Evolutionary conservation across 371 early-diverging fungal genomes (phyloP).

Genomic region (Gilbertella persicaria): DNA sequence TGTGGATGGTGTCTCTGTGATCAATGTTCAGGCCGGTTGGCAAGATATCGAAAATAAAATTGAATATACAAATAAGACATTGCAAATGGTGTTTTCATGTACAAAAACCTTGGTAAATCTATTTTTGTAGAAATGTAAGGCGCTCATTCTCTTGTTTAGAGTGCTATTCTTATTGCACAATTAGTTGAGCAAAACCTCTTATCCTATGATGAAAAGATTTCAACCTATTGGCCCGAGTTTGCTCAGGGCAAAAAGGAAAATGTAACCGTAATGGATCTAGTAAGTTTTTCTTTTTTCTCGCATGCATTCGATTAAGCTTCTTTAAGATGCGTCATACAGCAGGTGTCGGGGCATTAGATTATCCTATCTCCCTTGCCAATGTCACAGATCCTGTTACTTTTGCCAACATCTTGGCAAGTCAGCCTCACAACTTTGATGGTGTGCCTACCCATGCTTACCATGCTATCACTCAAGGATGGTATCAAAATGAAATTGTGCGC

Average conservation of each 20-base stretch:
- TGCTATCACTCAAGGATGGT: slow-evolving; percentile 71
- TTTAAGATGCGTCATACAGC: slow-evolving; percentile 61
- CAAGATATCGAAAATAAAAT: slow-evolving; percentile 42
- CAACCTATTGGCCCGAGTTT: slow-evolving; percentile 80
- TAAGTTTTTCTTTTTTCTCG: slow-evolving; percentile 6
- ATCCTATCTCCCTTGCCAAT: slow-evolving; percentile 34
- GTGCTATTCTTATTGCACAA: slow-evolving; percentile 58
- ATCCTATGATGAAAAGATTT: slow-evolving; percentile 53
- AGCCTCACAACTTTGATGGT: slow-evolving; percentile 68
- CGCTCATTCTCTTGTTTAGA: slow-evolving; percentile 16
- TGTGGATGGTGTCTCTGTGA: slow-evolving; percentile 58
- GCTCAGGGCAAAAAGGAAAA: slow-evolving; percentile 72
- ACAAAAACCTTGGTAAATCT: slow-evolving; percentile 59
- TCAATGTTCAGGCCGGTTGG: slow-evolving; percentile 71
- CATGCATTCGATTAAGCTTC: not conserved
- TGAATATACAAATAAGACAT: slow-evolving; percentile 52
- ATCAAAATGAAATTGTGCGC: slow-evolving; percentile 68
- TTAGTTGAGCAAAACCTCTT: slow-evolving; percentile 63
- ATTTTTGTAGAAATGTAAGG: no score
- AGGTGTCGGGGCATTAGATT: slow-evolving; percentile 62
- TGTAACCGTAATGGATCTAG: slow-evolving; percentile 63
- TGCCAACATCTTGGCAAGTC: slow-evolving; percentile 51
- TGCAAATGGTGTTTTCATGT: slow-evolving; percentile 70
- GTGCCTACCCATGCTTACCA: slow-evolving; percentile 59
- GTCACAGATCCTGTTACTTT: slow-evolving; percentile 34